A percentile compares a stretch with the other conserved stretches of the same genome.
Evolutionary conservation across 108 stramenopile genomes (phyloP).

Genomic region (Phaeodactylum tricornutum): DNA sequence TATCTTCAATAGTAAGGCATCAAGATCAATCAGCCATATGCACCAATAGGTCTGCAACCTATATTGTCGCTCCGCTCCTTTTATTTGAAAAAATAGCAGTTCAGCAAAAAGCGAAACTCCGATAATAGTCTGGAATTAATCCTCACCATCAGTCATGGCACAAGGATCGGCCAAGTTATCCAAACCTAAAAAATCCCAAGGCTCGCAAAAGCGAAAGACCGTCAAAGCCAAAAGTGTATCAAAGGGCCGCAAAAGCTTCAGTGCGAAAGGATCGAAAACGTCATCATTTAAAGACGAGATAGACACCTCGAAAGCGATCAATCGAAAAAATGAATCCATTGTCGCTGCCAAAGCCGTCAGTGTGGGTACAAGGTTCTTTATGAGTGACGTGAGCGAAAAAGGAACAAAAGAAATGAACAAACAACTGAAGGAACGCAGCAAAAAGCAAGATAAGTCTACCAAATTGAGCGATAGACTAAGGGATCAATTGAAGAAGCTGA

Average conservation of each 20-base stretch:
- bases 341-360: constrained; percentile 67
- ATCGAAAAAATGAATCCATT: constrained; percentile 60
- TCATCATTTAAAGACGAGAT: constrained; percentile 22
- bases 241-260: constrained; percentile 39
- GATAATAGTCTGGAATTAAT: too few relatives aligned
- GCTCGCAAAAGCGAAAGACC: constrained; percentile 24
- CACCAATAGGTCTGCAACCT: too few relatives aligned
- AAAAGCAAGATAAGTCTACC: constrained; percentile 53
- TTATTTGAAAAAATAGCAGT: too few relatives aligned
- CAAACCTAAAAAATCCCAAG: constrained; percentile 23
- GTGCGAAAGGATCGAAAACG: constrained; percentile 5
- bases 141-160: too few relatives aligned
- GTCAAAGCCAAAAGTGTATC: constrained; percentile 9
- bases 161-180: constrained; percentile 33
- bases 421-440: constrained; percentile 33
- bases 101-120: too few relatives aligned
- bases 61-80: too few relatives aligned
- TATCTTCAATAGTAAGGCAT: too few relatives aligned
- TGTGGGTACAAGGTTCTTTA: constrained; percentile 48
- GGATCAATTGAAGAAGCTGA: constrained; percentile 55
- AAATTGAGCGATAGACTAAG: constrained; percentile 56
- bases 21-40: too few relatives aligned
- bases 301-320: constrained; percentile 63
- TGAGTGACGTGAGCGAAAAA: constrained; percentile 54
- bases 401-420: constrained; percentile 45